Base-by-base conservation (phyloP, 2,329 filamentous ascomycete genomes). In the Amphichorda felina region DNA sequence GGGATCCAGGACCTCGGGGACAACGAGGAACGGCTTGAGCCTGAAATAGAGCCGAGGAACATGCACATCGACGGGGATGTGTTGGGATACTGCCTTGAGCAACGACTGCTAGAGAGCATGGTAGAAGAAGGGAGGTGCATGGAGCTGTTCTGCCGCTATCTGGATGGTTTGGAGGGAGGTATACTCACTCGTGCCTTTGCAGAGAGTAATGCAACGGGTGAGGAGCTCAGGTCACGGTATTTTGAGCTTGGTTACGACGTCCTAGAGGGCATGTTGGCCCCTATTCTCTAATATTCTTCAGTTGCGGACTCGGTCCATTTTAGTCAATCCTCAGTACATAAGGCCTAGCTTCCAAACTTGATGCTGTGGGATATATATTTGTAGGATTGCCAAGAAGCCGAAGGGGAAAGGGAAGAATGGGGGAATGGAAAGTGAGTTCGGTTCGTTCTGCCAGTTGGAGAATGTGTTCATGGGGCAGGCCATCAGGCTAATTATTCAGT, bases 11-110 rank as follows among this genome's bases (percentile, higher is more conserved):
- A 31, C 9, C 9, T 17, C 9, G 29, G 13, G 3, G 29, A 11
- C 29, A 11, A 18, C 40, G 38, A 24, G 19, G 37, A 42, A 7
- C 30, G n/a, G 9, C 14, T 19, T 13, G 26, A 30, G 5, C 31
- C 31, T 5, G 22, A 6, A 5, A 15, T n/a, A 15, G 31, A 56
- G 8, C 60, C 60, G 2, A 62, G 63, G 26, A 62, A 61, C 39
- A 74, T 75, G 67, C 79, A 84, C 38, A 62, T 86, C 3, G 66
- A 85, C 41, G 81, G 81, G 0, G 77, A 84, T 44, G 59, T 83
- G 25, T 53, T 86, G 29, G 58, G 61, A 40, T 63, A 67, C 6
- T 70, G 76, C 39, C 43, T 77, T 9, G 57, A 68, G 14, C 57
- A 50, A 14, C 59, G 61, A 22, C 54, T 53, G 1, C 45, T 78